Base-by-base conservation (phyloP, 2,329 filamentous ascomycete genomes). In the Ophioceras dolichostomum region DNA sequence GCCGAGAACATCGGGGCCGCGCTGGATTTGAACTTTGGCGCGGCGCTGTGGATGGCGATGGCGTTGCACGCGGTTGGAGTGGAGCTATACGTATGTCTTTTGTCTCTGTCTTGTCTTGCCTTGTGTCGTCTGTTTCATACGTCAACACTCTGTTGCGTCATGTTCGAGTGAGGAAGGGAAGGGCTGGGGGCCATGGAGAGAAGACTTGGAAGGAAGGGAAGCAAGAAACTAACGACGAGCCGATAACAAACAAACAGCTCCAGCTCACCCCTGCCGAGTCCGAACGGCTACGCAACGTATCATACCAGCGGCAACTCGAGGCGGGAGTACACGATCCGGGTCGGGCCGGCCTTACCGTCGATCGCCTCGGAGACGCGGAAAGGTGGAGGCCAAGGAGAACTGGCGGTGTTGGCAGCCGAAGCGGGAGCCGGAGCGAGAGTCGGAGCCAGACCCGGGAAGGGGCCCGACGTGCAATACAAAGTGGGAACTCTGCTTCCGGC, bases 281-380 rank as follows among this genome's bases (percentile, higher is more conserved):
- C 1, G 59, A 73, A 30, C 57, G 73, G 6, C 52, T 79, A 31
- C 60, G 73, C 9, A 56, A 61, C n/a, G 59, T 76, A 2, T 71
- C 66, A 7, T 75, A 72, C 44, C 62, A 73, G 47, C 58, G 64
- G 28, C 73, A 79, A 46, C 43, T 73, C 7, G 68, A 69, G 42
- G 62, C 65, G 5, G 72, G 71, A 0, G 62, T 67, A 51, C 58
- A 49, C 28, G 57, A 61, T n/a, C 62, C 71, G 0, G 69, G 65
- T 0, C 58, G 58, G 18, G 59, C 60, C 3, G 68, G 67, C 2
- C 45, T 67, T 32, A 66, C 62, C 1, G 55, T 48, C 4, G 61
- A 67, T 45, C 51, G 55, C 3, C 47, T 59, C 19, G 61, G 60
- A 3, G 60, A 65, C 39, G 47, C 57, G 2, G 42, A 48, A 7